Percentiles rank a stretch among this genome's conserved stretches.
These are phyloP conservation scores for Pseudoturritis turrita DNA, from an alignment of 345 rosid species.

Conservation along the genomic window DNA sequence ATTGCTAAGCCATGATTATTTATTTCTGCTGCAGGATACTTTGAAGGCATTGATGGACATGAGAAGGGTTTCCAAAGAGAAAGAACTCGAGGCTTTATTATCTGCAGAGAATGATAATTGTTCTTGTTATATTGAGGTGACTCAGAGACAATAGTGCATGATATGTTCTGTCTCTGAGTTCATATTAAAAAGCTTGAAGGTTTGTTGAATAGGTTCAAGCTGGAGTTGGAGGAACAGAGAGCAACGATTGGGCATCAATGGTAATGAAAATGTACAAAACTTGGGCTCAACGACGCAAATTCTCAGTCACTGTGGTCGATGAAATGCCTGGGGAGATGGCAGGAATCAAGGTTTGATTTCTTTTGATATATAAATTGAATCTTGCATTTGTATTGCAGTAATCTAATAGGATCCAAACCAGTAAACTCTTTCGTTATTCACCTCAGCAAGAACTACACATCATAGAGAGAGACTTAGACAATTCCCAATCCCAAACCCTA, in stretches of 20 bases:
- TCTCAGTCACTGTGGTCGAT: conserved; percentile 59
- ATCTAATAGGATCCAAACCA: background rate
- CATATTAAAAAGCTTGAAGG: background rate
- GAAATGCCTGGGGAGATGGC: conserved; percentile 92
- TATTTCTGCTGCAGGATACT: conserved; percentile 50
- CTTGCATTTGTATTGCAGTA: background rate
- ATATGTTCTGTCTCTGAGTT: background rate
- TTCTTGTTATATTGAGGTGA: conserved; percentile 85
- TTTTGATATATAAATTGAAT: background rate
- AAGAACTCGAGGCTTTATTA: conserved; percentile 88
- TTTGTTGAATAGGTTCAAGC: conserved; percentile 68
- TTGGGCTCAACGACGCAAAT: conserved; percentile 79
- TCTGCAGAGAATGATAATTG: conserved; percentile 75
- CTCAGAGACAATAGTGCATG: background rate
- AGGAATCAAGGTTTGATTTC: conserved; percentile 75
- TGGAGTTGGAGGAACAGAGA: conserved; percentile 98
- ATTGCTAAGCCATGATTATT: background rate
- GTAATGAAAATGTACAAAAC: conserved; percentile 86
- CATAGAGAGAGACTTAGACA: background rate
- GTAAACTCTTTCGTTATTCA: background rate
- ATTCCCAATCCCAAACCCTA: background rate
- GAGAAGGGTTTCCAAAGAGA: conserved; percentile 80
- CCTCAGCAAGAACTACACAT: background rate
- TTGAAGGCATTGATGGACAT: conserved; percentile 58
- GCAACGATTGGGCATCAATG: conserved; percentile 98